A percentile compares a stretch with the other conserved stretches of the same genome.
Evolutionary conservation across 225 moss, liverwort and hornwort genomes (phyloP).

Genomic region (Antitrichia curtipendula): DNA sequence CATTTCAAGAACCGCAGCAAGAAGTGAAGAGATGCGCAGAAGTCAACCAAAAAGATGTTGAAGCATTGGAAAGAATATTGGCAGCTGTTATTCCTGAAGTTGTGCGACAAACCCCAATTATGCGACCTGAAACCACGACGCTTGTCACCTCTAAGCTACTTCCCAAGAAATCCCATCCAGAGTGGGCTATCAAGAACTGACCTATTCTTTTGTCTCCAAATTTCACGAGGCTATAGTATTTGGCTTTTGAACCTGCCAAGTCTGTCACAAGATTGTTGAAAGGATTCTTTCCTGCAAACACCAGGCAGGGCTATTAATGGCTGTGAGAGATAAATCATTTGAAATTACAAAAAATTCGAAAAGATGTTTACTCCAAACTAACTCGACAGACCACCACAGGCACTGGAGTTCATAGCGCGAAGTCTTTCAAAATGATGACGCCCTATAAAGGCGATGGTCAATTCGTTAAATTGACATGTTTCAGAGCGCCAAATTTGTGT

Average conservation of each 20-base stretch:
- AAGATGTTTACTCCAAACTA: not conserved
- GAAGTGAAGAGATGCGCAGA: not conserved
- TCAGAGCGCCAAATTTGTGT: not conserved
- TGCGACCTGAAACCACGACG: not conserved
- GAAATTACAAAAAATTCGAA: not conserved
- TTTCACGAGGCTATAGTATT: slow-evolving; percentile 74
- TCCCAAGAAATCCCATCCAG: not conserved
- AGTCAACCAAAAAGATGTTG: not conserved
- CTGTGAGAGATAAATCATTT: not conserved
- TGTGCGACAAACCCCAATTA: not conserved
- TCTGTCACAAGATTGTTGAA: slow-evolving; percentile 60
- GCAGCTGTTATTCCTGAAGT: not conserved
- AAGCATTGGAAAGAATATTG: not conserved
- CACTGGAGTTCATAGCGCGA: not conserved
- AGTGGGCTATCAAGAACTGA: not conserved
- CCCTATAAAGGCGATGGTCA: not conserved
- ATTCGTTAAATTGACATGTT: not conserved
- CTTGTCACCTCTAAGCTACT: not conserved
- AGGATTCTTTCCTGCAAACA: slow-evolving; percentile 53
- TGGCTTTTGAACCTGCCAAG: slow-evolving; percentile 49
- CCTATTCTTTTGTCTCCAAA: slow-evolving; percentile 72
- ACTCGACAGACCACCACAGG: not conserved
- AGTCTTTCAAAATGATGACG: not conserved
- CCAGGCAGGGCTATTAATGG: not conserved
- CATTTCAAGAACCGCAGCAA: not conserved